These are phyloP conservation scores for Penicillium longicatenatum DNA, from an alignment of 495 filamentous ascomycete genomes.

Conservation along the genomic window DNA sequence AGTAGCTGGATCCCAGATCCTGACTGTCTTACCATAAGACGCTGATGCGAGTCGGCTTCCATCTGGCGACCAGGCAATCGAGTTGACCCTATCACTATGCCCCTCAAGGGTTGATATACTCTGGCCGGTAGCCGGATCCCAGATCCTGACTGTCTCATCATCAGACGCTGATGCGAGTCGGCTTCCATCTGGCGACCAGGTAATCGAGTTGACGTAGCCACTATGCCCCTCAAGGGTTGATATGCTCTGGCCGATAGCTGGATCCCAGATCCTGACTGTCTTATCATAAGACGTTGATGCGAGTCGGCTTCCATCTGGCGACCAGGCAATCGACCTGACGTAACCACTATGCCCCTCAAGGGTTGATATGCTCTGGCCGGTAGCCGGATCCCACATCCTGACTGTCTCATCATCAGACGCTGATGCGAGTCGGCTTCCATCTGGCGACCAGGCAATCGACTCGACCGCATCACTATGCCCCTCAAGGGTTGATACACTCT, in stretches of 20 bases:
- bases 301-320: slow-evolving; percentile 7
- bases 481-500: slow-evolving; percentile 1
- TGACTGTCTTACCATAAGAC: slow-evolving; percentile 10
- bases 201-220: not conserved
- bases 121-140: too few relatives aligned
- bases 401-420: slow-evolving; percentile 10
- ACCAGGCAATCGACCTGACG: slow-evolving; percentile 7
- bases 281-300: slow-evolving; percentile 3
- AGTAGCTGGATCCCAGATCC: slow-evolving; percentile 10
- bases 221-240: too few relatives aligned
- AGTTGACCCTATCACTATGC: slow-evolving; percentile 7
- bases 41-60: slow-evolving; percentile 17
- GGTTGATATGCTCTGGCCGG: slow-evolving; percentile 1
- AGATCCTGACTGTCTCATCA: too few relatives aligned
- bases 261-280: slow-evolving; percentile 8
- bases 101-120: too few relatives aligned
- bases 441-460: slow-evolving; percentile 15
- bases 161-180: too few relatives aligned
- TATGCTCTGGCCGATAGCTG: too few relatives aligned
- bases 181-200: slow-evolving; percentile 10
- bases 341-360: slow-evolving; percentile 6
- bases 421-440: slow-evolving; percentile 19
- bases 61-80: slow-evolving; percentile 16
- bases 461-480: slow-evolving; percentile 8
- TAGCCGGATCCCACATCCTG: slow-evolving; percentile 10